phyloP scores from a whole-genome alignment of 352 stramenopile genomes.

The Thalassiosira oceanica region DNA sequence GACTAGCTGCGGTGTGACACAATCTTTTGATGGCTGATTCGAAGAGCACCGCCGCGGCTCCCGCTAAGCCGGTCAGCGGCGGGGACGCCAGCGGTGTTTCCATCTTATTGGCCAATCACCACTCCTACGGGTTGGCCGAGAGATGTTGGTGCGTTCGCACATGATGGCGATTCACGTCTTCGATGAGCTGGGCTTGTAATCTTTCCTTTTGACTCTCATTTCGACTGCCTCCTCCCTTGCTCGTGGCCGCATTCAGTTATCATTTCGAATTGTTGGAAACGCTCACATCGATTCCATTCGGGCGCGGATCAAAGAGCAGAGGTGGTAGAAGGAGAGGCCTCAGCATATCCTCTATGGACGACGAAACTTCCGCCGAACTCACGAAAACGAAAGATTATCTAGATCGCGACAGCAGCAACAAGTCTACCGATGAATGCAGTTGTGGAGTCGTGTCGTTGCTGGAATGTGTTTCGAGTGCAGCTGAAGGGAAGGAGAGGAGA shows the following conservation, averaged over 20 bases:
- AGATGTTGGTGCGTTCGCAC: slow-evolving; percentile 37
- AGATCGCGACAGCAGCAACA: not conserved
- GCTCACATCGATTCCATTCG: slow-evolving; percentile 28
- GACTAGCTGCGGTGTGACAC: too few relatives aligned
- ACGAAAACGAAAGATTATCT: not conserved
- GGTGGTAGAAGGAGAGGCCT: slow-evolving; percentile 20
- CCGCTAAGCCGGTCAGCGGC: not conserved
- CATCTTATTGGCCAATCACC: slow-evolving; percentile 69
- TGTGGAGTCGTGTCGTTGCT: slow-evolving; percentile 70
- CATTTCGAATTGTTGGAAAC: slow-evolving; percentile 78
- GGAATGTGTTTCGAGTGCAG: slow-evolving; percentile 54
- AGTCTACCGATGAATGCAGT: slow-evolving; percentile 9
- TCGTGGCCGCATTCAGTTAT: slow-evolving; percentile 42
- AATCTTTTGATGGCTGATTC: too few relatives aligned
- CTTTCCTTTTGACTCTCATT: not conserved
- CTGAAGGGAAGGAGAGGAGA: slow-evolving; percentile 28
- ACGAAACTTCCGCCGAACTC: not conserved
- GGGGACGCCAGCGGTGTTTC: slow-evolving; percentile 54
- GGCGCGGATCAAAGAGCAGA: slow-evolving; percentile 11
- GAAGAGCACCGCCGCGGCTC: not conserved
- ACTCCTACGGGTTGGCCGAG: slow-evolving; percentile 70
- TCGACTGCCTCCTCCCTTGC: not conserved
- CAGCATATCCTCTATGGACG: slow-evolving; percentile 34
- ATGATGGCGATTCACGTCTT: not conserved
- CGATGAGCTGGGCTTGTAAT: not conserved